These are phyloP conservation scores for Coleophoma eucalyptorum DNA, from an alignment of 2,329 filamentous ascomycete species.

Conservation along the genomic window DNA sequence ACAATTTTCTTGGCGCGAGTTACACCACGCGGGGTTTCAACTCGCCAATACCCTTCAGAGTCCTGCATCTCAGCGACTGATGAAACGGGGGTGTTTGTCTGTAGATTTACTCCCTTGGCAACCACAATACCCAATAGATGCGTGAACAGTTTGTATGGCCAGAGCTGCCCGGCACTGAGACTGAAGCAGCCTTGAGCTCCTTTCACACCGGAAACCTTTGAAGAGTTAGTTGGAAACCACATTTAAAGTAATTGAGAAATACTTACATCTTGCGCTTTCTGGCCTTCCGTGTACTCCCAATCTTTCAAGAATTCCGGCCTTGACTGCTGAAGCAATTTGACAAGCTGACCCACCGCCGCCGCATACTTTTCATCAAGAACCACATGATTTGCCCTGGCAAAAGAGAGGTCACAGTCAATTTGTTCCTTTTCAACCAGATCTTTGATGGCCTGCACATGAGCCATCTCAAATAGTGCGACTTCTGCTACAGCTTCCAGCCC, in stretches of 20 bases:
- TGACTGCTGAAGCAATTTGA: slow-evolving; percentile 9
- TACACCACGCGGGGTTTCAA: slow-evolving; percentile 50
- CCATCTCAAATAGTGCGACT: slow-evolving; percentile 32
- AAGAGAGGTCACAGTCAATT: slow-evolving; percentile 37
- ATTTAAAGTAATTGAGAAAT: too few relatives aligned
- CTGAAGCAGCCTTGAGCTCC: slow-evolving; percentile 2
- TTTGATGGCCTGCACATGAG: slow-evolving; percentile 32
- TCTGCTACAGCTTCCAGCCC: slow-evolving; percentile 31
- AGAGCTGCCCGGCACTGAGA: slow-evolving; percentile 25
- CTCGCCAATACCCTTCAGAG: slow-evolving; percentile 32
- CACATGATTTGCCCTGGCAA: slow-evolving; percentile 33
- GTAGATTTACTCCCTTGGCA: slow-evolving; percentile 40
- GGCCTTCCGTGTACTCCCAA: slow-evolving; percentile 36
- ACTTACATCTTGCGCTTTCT: slow-evolving; percentile 34
- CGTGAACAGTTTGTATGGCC: slow-evolving; percentile 56
- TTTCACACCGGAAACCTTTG: slow-evolving; percentile 5
- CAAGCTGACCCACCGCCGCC: slow-evolving; percentile 20
- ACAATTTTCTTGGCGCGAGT: slow-evolving; percentile 52
- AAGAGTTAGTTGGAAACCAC: too few relatives aligned
- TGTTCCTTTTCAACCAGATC: slow-evolving; percentile 31
- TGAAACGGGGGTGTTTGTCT: slow-evolving; percentile 43
- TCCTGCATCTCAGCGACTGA: slow-evolving; percentile 5
- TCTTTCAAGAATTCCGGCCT: slow-evolving; percentile 31
- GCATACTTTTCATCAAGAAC: slow-evolving; percentile 20
- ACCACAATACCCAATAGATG: slow-evolving; percentile 44